Percentiles rank a stretch among this genome's conserved stretches.
Conservation (phyloP, 1,139 yeast species). For the Martiniozyma asiatica region DNA sequence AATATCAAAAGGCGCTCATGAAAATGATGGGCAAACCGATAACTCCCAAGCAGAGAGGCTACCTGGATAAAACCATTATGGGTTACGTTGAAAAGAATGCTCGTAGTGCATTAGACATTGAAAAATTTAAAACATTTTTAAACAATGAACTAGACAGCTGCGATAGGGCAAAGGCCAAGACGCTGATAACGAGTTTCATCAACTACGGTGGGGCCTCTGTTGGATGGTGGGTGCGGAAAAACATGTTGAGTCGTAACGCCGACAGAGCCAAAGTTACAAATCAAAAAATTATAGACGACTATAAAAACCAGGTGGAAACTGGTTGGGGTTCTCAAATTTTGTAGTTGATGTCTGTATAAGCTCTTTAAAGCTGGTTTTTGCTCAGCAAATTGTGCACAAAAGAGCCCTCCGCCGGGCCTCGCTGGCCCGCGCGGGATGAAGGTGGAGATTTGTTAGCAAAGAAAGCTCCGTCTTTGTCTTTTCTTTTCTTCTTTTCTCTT, state of each 20-base stretch:
- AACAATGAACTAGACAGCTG: slow-evolving; percentile 17
- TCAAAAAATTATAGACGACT: slow-evolving; percentile 2
- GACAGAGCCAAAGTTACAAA: slow-evolving; percentile 9
- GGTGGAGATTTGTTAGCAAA: slow-evolving; percentile 3
- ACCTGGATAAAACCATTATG: slow-evolving; percentile 6
- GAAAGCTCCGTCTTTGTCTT: too few relatives aligned
- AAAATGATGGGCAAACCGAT: too few relatives aligned
- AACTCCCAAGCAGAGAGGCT: neutral
- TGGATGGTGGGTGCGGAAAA: slow-evolving; percentile 16
- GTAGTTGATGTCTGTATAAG: slow-evolving; percentile 1
- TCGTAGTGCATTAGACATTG: slow-evolving; percentile 7
- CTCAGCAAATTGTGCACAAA: too few relatives aligned
- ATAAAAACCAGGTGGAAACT: neutral
- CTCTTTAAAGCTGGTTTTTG: too few relatives aligned
- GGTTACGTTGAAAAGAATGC: slow-evolving; percentile 9
- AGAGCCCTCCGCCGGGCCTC: too few relatives aligned
- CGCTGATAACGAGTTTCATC: slow-evolving; percentile 33
- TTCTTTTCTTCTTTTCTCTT: too few relatives aligned
- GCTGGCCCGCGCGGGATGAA: slow-evolving; percentile 12
- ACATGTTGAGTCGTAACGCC: slow-evolving; percentile 15
- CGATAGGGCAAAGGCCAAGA: slow-evolving; percentile 29
- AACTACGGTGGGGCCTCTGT: slow-evolving; percentile 18
- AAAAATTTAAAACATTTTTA: slow-evolving; percentile 16
- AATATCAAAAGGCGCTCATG: too few relatives aligned
- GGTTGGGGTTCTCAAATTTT: slow-evolving; percentile 5